Evolutionary conservation across 2,329 filamentous ascomycete genomes (phyloP).

Genomic region (Cladosporium sp.): DNA sequence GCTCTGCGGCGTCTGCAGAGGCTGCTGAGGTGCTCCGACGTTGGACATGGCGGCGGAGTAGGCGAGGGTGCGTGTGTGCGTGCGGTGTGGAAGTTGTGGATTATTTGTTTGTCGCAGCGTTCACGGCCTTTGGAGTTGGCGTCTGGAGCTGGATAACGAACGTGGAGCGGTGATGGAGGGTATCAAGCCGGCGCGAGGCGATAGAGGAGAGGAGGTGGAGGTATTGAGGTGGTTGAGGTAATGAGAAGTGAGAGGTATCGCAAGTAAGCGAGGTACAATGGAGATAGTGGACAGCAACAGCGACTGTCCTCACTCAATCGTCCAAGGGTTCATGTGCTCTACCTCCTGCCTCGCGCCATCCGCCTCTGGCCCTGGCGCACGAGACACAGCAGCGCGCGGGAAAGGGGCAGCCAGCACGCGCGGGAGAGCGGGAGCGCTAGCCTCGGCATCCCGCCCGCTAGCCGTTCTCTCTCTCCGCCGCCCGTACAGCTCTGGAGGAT

Average conservation of each 20-base stretch:
- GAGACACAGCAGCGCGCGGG: not conserved
- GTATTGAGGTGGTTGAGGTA: not conserved
- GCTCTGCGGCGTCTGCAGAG: constrained; percentile 46
- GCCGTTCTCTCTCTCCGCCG: not conserved
- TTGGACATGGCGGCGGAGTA: constrained; percentile 7
- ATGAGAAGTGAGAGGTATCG: constrained; percentile 10
- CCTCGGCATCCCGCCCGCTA: constrained; percentile 1
- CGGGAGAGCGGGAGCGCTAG: too few relatives aligned
- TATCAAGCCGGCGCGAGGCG: constrained; percentile 7
- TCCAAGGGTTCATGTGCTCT: constrained; percentile 6
- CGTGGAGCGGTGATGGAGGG: not conserved
- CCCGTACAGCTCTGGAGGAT: not conserved
- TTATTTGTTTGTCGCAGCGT: constrained; percentile 8
- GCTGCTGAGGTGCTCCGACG: constrained; percentile 31
- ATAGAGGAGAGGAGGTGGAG: constrained; percentile 9
- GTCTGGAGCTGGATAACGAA: constrained; percentile 5
- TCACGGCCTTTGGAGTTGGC: constrained; percentile 8
- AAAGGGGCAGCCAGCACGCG: not conserved
- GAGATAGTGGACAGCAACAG: not conserved
- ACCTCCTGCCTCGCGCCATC: not conserved
- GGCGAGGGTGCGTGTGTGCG: not conserved
- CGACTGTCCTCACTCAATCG: not conserved
- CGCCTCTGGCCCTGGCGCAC: not conserved
- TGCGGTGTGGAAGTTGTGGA: not conserved
- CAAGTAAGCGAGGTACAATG: constrained; percentile 11